phyloP scores from a whole-genome alignment of 2,329 filamentous ascomycete genomes.

The Fusarium sp. region DNA sequence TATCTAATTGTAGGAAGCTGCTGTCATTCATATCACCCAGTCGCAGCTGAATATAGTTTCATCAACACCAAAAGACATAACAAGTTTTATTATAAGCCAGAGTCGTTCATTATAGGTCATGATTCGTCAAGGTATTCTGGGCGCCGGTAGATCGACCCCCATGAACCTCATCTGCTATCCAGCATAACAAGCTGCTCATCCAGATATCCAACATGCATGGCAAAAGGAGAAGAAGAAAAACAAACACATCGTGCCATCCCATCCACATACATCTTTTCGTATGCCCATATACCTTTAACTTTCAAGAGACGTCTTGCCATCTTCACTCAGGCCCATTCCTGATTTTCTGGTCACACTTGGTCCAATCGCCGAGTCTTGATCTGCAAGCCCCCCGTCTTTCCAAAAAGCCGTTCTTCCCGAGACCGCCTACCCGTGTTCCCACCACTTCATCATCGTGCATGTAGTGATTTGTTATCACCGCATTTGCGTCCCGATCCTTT shows the following conservation, averaged over 20 bases:
- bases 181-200: conserved; percentile 5
- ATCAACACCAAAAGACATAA: background rate
- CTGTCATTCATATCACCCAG: background rate
- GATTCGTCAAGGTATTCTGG: conserved; percentile 39
- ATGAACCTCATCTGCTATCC: conserved; percentile 7
- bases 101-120: conserved; percentile 35
- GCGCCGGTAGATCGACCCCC: conserved; percentile 6
- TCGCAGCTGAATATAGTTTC: no score
- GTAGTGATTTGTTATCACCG: conserved; percentile 3
- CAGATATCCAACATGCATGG: background rate
- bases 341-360: conserved; percentile 13
- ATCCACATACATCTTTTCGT: conserved; percentile 1
- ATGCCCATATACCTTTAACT: background rate
- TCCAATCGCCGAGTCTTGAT: conserved; percentile 34
- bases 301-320: conserved; percentile 12
- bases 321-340: background rate
- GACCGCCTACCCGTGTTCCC: conserved; percentile 24
- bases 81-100: background rate
- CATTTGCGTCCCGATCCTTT: conserved; percentile 1
- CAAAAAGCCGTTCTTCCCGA: conserved; percentile 40
- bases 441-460: conserved; percentile 40
- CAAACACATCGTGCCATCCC: background rate
- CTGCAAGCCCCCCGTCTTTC: conserved; percentile 21
- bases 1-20: background rate
- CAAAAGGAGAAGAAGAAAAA: conserved; percentile 1